phyloP scores from a whole-genome alignment of 2,329 filamentous ascomycete genomes.

The Sphaerulina vaccinii region DNA sequence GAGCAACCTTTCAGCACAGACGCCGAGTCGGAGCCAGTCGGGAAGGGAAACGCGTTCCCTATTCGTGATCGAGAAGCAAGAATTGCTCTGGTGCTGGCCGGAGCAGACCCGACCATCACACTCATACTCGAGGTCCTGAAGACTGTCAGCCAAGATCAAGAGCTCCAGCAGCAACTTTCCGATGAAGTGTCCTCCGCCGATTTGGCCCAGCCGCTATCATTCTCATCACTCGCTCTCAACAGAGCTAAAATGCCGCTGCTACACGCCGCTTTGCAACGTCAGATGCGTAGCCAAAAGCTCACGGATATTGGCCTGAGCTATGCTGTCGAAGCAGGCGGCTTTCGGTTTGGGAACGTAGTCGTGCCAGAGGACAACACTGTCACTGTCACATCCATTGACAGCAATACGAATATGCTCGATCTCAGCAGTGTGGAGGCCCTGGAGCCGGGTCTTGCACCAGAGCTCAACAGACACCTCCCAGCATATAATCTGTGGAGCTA shows the following conservation, averaged over 20 bases:
- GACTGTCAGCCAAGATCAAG: slow-evolving; percentile 19
- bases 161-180: slow-evolving; percentile 20
- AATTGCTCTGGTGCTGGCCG: slow-evolving; percentile 21
- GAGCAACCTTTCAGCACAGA: neutral
- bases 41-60: neutral
- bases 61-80: slow-evolving; percentile 15
- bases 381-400: neutral
- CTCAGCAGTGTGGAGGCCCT: slow-evolving; percentile 7
- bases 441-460: slow-evolving; percentile 4
- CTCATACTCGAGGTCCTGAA: slow-evolving; percentile 19
- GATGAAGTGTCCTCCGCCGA: slow-evolving; percentile 15
- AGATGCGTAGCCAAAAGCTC: slow-evolving; percentile 16
- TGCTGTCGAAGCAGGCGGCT: slow-evolving; percentile 6
- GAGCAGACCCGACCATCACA: slow-evolving; percentile 21
- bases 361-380: neutral
- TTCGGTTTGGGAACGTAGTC: neutral
- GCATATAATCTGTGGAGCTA: slow-evolving; percentile 12
- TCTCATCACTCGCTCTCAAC: slow-evolving; percentile 17
- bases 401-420: neutral
- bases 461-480: slow-evolving; percentile 12
- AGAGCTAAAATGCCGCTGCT: slow-evolving; percentile 16
- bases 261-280: slow-evolving; percentile 22
- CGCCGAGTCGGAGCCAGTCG: neutral
- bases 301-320: slow-evolving; percentile 13
- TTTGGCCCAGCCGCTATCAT: slow-evolving; percentile 4